A percentile compares a stretch with the other conserved stretches of the same genome.
These are phyloP conservation scores for Pyrus betulifolia DNA, from an alignment of 306 rosid species.

Conservation along the genomic window DNA sequence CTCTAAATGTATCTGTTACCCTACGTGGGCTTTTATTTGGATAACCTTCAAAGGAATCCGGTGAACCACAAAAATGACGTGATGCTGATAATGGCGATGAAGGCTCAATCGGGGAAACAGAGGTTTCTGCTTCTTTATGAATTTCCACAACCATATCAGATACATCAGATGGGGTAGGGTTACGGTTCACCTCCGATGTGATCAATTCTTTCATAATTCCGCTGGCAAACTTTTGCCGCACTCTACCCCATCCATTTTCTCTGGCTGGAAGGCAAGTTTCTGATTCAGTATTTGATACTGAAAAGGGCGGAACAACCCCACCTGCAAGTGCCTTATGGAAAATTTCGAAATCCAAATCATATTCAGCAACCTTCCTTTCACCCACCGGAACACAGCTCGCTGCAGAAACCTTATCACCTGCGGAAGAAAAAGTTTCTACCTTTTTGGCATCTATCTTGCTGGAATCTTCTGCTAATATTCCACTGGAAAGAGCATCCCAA, in stretches of 20 bases:
- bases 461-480: constrained; percentile 28
- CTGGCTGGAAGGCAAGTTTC: constrained; percentile 83
- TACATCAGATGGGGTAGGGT: constrained; percentile 23
- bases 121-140: constrained; percentile 23
- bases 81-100: constrained; percentile 42
- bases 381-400: constrained; percentile 5
- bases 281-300: constrained; percentile 48
- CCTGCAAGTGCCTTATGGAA: constrained; percentile 80
- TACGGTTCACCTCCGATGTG: constrained; percentile 37
- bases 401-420: constrained; percentile 24
- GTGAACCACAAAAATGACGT: constrained; percentile 47
- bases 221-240: constrained; percentile 47
- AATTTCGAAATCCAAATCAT: constrained; percentile 72
- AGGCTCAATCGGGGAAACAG: constrained; percentile 28
- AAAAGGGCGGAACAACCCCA: constrained; percentile 84
- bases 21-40: constrained; percentile 36
- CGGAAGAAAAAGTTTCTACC: constrained; percentile 14
- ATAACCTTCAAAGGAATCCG: constrained; percentile 56
- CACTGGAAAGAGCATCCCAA: constrained; percentile 61
- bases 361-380: constrained; percentile 54
- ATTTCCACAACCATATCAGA: constrained; percentile 19
- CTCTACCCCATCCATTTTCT: constrained; percentile 73
- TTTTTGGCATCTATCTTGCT: constrained; percentile 23
- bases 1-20: constrained; percentile 23
- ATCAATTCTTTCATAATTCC: constrained; percentile 53